A percentile compares a stretch with the other conserved stretches of the same genome.
Evolutionary conservation across 2,329 filamentous ascomycete species (phyloP).

Genomic region (Pseudogymnoascus sp.): DNA sequence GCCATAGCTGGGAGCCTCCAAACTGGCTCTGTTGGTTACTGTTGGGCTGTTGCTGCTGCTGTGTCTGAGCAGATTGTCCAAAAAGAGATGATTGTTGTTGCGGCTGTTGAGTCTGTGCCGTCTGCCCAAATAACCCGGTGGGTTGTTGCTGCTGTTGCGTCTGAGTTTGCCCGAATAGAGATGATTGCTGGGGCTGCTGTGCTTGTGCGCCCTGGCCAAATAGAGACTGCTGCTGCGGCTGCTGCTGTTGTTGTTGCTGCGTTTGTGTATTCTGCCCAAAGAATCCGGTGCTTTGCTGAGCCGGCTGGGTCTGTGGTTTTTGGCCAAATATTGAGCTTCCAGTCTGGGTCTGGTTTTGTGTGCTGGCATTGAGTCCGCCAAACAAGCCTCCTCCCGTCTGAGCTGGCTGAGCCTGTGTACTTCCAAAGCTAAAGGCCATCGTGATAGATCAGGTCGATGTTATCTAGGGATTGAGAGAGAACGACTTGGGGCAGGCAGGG

Average conservation of each 20-base stretch:
- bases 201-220: constrained; percentile 23
- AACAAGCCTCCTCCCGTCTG: constrained; percentile 16
- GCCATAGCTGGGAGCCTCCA: constrained; percentile 22
- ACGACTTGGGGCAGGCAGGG: not conserved
- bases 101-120: constrained; percentile 22
- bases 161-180: constrained; percentile 16
- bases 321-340: constrained; percentile 18
- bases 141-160: constrained; percentile 17
- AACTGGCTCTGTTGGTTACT: constrained; percentile 20
- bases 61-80: constrained; percentile 31
- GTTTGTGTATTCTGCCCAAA: constrained; percentile 9
- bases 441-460: constrained; percentile 1
- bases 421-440: constrained; percentile 9
- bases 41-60: constrained; percentile 28
- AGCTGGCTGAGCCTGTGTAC: constrained; percentile 3
- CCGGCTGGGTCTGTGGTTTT: constrained; percentile 16
- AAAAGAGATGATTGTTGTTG: constrained; percentile 32
- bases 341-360: constrained; percentile 16
- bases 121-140: constrained; percentile 14
- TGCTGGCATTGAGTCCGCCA: constrained; percentile 11
- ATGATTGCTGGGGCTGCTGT: constrained; percentile 16
- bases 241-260: constrained; percentile 31
- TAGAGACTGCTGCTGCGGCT: constrained; percentile 20
- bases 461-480: not conserved
- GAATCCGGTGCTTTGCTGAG: constrained; percentile 17